Percentiles rank a stretch among this genome's conserved stretches.
Conservation (phyloP, 2,329 filamentous ascomycete species). For the Ophiocordyceps sinensis region DNA sequence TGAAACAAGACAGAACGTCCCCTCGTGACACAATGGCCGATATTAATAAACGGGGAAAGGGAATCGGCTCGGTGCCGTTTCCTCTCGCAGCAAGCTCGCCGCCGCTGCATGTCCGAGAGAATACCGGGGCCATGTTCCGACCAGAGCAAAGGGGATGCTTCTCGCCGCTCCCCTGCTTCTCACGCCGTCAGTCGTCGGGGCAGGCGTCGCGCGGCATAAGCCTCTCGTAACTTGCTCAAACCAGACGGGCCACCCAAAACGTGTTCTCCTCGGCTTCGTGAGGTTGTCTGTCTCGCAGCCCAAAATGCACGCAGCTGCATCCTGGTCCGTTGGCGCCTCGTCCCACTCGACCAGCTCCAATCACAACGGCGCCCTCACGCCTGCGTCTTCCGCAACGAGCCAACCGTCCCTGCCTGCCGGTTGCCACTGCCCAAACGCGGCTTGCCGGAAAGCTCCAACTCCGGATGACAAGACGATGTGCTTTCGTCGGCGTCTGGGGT, state of each 20-base stretch:
- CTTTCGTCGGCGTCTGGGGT: too few species aligned
- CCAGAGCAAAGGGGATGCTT: background rate
- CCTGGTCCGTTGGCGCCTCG: background rate
- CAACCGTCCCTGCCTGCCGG: background rate
- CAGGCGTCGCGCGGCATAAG: background rate
- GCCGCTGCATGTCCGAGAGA: background rate
- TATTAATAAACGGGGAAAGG: background rate
- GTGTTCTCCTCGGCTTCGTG: background rate
- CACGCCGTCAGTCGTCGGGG: background rate
- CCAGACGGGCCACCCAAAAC: background rate
- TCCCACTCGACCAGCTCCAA: conserved; percentile 1
- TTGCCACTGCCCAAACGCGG: background rate
- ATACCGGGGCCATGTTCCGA: background rate
- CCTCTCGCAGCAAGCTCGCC: background rate
- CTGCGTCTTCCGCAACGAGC: background rate
- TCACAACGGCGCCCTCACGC: background rate
- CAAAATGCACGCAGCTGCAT: background rate
- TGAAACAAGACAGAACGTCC: background rate
- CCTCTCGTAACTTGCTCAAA: background rate
- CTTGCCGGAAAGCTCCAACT: background rate
- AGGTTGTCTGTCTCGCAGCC: background rate
- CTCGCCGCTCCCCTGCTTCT: background rate
- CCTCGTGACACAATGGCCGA: background rate
- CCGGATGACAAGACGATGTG: background rate
- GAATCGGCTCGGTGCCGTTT: background rate